Evolutionary conservation across 768 basidiomycete species (phyloP).

Genomic region (Pisolithus microcarpus): DNA sequence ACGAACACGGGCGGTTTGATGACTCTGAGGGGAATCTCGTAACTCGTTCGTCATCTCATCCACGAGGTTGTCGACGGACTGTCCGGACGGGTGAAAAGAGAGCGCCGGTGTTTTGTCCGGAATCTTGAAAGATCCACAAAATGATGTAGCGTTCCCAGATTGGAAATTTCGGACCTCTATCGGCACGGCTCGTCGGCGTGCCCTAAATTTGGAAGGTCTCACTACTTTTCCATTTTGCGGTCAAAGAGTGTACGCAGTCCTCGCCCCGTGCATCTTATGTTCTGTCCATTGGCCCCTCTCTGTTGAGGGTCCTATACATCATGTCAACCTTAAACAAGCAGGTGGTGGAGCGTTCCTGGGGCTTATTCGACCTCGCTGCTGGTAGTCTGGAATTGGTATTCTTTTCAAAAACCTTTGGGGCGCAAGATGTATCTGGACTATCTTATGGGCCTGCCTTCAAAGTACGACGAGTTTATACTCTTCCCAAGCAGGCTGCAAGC

Average conservation of each 20-base stretch:
- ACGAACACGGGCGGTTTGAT: no score
- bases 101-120: no score
- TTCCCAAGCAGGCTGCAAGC: slow-evolving; percentile 35
- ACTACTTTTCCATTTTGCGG: slow-evolving; percentile 13
- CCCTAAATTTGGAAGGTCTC: no score
- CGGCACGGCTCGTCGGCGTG: no score
- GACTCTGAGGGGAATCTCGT: no score
- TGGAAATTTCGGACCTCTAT: no score
- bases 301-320: slow-evolving; percentile 35
- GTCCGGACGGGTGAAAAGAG: no score
- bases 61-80: no score
- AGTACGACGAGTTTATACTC: slow-evolving; percentile 65
- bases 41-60: no score
- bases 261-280: slow-evolving; percentile 25
- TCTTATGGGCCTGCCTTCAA: slow-evolving; percentile 64
- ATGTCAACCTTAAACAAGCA: slow-evolving; percentile 41
- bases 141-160: no score
- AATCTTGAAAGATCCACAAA: no score
- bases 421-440: slow-evolving; percentile 12
- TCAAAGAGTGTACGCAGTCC: slow-evolving; percentile 16
- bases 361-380: slow-evolving; percentile 34
- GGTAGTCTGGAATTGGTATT: slow-evolving; percentile 15
- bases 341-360: slow-evolving; percentile 53
- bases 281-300: slow-evolving; percentile 26
- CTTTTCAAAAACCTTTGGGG: slow-evolving; percentile 6